phyloP scores from a whole-genome alignment of 176 grass and related monocot species.

The Paspalum notatum region DNA sequence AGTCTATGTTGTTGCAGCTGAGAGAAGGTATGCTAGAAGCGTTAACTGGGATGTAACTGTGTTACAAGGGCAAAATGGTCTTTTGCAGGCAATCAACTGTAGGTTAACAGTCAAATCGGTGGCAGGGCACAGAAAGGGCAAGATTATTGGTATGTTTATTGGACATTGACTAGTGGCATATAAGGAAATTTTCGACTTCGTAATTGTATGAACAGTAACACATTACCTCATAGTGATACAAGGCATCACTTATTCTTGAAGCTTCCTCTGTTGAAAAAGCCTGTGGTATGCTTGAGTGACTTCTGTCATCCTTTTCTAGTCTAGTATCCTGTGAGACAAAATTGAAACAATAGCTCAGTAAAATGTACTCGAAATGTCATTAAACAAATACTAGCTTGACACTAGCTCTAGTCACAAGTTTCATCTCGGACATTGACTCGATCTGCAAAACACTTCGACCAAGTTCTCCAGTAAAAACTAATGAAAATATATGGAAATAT shows the following conservation, averaged over 20 bases:
- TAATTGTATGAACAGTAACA: constrained; percentile 37
- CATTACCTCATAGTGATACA: constrained; percentile 89
- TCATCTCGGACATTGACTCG: not conserved
- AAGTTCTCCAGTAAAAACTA: constrained; percentile 8
- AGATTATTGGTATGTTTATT: not conserved
- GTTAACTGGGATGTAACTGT: not conserved
- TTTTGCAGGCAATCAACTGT: not conserved
- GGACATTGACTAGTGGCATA: not conserved
- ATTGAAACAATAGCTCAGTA: constrained; percentile 28
- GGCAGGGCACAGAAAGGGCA: not conserved
- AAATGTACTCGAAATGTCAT: not conserved
- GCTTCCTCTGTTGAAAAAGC: constrained; percentile 82
- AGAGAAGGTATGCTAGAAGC: not conserved
- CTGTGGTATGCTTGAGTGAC: constrained; percentile 47
- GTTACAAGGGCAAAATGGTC: not conserved
- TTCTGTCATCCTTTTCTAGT: constrained; percentile 58
- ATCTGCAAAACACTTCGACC: not conserved
- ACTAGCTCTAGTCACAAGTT: not conserved
- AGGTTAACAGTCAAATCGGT: not conserved
- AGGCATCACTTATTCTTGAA: constrained; percentile 75
- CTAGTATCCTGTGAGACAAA: constrained; percentile 65
- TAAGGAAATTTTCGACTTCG: not conserved
- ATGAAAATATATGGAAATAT: not conserved
- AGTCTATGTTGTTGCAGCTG: not conserved
- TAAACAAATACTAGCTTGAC: constrained; percentile 22